These are phyloP conservation scores for Solanum phureja DNA, from an alignment of 257 asterid genomes.

Conservation along the genomic window DNA sequence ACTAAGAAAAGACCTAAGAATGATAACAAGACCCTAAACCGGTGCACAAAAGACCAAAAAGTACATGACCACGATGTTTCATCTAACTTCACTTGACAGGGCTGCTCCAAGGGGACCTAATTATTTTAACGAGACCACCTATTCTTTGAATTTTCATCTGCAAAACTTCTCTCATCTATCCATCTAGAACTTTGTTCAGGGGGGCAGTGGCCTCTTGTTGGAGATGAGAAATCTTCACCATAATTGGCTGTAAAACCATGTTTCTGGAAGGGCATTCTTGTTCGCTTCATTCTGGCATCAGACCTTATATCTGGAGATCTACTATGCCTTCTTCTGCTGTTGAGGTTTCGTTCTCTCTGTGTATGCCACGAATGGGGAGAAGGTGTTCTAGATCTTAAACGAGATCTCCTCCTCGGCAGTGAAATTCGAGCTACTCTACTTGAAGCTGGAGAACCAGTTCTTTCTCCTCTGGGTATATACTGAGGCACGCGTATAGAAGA, in stretches of 20 bases:
- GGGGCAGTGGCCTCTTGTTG: conserved; percentile 45
- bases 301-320: conserved; percentile 67
- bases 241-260: conserved; percentile 17
- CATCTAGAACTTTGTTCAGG: conserved; percentile 36
- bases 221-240: conserved; percentile 40
- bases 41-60: not conserved
- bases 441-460: conserved; percentile 37
- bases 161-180: conserved; percentile 33
- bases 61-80: not conserved
- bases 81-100: not conserved
- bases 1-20: not conserved
- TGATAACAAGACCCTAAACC: not conserved
- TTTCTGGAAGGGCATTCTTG: conserved; percentile 37
- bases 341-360: conserved; percentile 33
- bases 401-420: conserved; percentile 39
- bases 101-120: conserved; percentile 26
- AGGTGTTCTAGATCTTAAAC: conserved; percentile 76
- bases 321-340: conserved; percentile 37
- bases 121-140: conserved; percentile 37
- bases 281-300: conserved; percentile 41
- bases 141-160: conserved; percentile 27
- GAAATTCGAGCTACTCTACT: conserved; percentile 25
- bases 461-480: conserved; percentile 38
- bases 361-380: conserved; percentile 65
- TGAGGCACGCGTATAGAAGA: conserved; percentile 29